Evolutionary conservation across 768 basidiomycete species (phyloP).

Genomic region (Inosperma sp.): DNA sequence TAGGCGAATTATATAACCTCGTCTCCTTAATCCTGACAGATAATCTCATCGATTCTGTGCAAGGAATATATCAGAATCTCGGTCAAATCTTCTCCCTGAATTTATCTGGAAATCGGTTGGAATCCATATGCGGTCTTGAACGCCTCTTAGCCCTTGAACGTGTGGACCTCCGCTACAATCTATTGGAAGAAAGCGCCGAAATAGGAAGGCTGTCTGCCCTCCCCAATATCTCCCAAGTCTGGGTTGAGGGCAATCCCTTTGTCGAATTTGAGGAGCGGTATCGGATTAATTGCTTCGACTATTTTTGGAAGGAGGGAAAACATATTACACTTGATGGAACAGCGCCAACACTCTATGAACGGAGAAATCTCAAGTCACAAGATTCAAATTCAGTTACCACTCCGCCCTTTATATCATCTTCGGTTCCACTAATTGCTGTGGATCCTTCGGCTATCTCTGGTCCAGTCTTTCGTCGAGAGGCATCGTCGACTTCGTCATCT

Average conservation of each 20-base stretch:
- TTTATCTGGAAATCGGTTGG: slow-evolving; percentile 80
- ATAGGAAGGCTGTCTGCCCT: slow-evolving; percentile 76
- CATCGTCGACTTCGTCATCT: slow-evolving; percentile 38
- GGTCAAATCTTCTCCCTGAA: slow-evolving; percentile 77
- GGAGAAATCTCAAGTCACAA: slow-evolving; percentile 49
- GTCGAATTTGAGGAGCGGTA: slow-evolving; percentile 68
- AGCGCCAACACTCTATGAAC: slow-evolving; percentile 67
- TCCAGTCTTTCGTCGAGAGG: slow-evolving; percentile 15
- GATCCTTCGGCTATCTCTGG: slow-evolving; percentile 30
- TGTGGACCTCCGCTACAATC: slow-evolving; percentile 77
- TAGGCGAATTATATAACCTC: slow-evolving; percentile 72
- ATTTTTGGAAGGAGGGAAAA: slow-evolving; percentile 84
- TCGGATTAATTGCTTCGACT: slow-evolving; percentile 73
- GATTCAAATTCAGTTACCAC: slow-evolving; percentile 47
- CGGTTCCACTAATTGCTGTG: slow-evolving; percentile 53
- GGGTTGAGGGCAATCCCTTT: slow-evolving; percentile 83
- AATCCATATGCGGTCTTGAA: slow-evolving; percentile 93
- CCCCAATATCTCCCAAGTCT: slow-evolving; percentile 76
- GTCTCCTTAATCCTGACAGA: slow-evolving; percentile 90
- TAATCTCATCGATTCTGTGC: slow-evolving; percentile 96
- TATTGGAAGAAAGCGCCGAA: slow-evolving; percentile 78
- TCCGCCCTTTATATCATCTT: slow-evolving; percentile 10
- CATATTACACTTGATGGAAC: slow-evolving; percentile 71
- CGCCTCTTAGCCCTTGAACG: slow-evolving; percentile 80
- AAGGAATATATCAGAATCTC: slow-evolving; percentile 79